A percentile compares a stretch with the other conserved stretches of the same genome.
Conservation (phyloP, 441 rosid species). For the Dalechampia spathulata region DNA sequence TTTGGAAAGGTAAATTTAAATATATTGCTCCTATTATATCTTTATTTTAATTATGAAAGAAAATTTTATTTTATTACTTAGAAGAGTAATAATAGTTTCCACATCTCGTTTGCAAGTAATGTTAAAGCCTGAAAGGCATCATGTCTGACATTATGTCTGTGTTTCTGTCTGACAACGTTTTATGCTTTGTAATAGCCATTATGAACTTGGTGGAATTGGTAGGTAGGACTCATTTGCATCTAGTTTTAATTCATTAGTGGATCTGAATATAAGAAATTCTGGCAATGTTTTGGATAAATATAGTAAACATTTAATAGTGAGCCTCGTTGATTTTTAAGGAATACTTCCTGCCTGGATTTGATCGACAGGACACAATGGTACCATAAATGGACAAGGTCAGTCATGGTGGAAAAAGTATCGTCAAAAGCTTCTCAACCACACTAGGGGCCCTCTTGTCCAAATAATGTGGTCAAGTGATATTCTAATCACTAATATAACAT, state of each 20-base stretch:
- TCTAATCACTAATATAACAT: slow-evolving; percentile 58
- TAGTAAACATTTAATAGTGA: slow-evolving; percentile 6
- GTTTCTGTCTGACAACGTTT: too few species aligned
- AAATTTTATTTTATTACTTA: too few species aligned
- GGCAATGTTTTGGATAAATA: not conserved
- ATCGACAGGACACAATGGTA: slow-evolving; percentile 82
- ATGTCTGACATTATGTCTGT: too few species aligned
- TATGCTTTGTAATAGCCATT: too few species aligned
- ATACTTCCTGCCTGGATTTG: slow-evolving; percentile 7
- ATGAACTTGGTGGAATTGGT: not conserved
- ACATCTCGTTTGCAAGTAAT: not conserved
- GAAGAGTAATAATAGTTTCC: too few species aligned
- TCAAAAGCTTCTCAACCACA: slow-evolving; percentile 83
- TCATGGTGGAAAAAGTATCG: slow-evolving; percentile 93
- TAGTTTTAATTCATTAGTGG: slow-evolving; percentile 6
- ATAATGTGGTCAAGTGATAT: slow-evolving; percentile 94
- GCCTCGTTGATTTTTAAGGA: slow-evolving; percentile 6
- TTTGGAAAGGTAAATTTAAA: too few species aligned
- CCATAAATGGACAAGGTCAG: slow-evolving; percentile 92
- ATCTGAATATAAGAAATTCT: not conserved
- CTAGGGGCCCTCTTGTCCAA: slow-evolving; percentile 93
- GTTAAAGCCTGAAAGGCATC: too few species aligned
- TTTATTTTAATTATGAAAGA: too few species aligned
- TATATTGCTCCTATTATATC: too few species aligned
- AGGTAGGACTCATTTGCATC: not conserved